Conservation (phyloP, 129 eudicot species). For the Mikania micrantha region DNA sequence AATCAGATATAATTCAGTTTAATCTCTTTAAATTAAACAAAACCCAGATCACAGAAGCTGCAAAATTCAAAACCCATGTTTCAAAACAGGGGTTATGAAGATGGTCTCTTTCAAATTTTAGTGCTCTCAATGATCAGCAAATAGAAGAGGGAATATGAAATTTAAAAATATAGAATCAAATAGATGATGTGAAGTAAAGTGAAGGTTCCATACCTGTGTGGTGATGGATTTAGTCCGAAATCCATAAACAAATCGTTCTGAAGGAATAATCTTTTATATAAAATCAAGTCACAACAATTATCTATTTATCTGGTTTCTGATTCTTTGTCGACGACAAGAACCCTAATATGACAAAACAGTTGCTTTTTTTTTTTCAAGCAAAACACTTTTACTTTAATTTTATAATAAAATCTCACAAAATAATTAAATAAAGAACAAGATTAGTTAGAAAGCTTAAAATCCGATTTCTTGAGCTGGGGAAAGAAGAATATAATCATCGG, state of each 20-base stretch:
- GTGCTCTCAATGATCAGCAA: background rate
- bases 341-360: conserved; percentile 21
- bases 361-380: background rate
- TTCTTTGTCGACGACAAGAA: conserved; percentile 1
- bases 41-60: conserved; percentile 10
- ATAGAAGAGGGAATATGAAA: background rate
- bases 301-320: background rate
- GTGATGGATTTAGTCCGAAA: conserved; percentile 11
- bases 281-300: conserved; percentile 19
- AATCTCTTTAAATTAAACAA: background rate
- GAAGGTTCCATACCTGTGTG: conserved; percentile 25
- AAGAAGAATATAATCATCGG: conserved; percentile 28
- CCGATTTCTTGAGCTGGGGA: conserved; percentile 30
- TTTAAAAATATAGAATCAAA: background rate
- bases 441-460: conserved; percentile 17
- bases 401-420: background rate
- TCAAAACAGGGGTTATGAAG: background rate
- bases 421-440: conserved; percentile 4
- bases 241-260: conserved; percentile 20
- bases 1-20: background rate
- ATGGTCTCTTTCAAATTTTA: background rate
- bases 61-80: background rate
- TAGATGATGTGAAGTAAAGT: conserved; percentile 4
- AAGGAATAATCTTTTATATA: conserved; percentile 19
- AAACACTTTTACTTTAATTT: background rate